These are phyloP conservation scores for Physcia stellaris DNA, from an alignment of 495 filamentous ascomycete species.

Conservation along the genomic window DNA sequence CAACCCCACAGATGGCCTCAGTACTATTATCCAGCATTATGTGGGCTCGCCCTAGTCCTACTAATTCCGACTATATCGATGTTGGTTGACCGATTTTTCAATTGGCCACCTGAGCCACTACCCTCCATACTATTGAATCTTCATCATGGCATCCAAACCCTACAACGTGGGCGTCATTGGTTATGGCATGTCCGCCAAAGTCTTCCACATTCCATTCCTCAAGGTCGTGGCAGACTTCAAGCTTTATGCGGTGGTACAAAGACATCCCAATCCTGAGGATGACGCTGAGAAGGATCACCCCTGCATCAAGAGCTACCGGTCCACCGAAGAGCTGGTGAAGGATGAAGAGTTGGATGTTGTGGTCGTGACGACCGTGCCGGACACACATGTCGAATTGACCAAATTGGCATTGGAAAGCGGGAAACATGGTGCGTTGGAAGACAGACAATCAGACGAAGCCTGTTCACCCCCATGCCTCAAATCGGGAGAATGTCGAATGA, in stretches of 20 bases:
- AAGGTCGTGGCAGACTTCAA: conserved; percentile 45
- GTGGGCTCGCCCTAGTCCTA: too few relatives aligned
- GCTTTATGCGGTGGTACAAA: conserved; percentile 70
- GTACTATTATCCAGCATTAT: too few relatives aligned
- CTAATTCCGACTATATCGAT: too few relatives aligned
- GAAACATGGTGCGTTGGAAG: conserved; percentile 47
- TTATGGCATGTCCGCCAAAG: conserved; percentile 70
- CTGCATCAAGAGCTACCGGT: conserved; percentile 46
- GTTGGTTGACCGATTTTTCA: background rate
- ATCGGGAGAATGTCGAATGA: too few relatives aligned
- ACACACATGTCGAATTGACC: conserved; percentile 55
- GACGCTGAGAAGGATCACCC: conserved; percentile 56
- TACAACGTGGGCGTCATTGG: conserved; percentile 49
- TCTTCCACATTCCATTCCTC: conserved; percentile 87
- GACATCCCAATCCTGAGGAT: conserved; percentile 49
- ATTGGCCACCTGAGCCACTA: background rate
- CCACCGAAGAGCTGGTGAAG: conserved; percentile 45
- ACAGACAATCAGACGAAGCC: background rate
- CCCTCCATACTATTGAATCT: conserved; percentile 6
- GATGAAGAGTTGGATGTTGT: conserved; percentile 57
- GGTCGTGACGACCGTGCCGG: conserved; percentile 61
- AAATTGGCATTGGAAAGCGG: conserved; percentile 55
- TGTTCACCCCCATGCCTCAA: too few relatives aligned
- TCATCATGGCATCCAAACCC: conserved; percentile 34
- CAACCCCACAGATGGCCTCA: too few relatives aligned